phyloP scores from a whole-genome alignment of 495 filamentous ascomycete genomes.

The Neurospora tetraspora region DNA sequence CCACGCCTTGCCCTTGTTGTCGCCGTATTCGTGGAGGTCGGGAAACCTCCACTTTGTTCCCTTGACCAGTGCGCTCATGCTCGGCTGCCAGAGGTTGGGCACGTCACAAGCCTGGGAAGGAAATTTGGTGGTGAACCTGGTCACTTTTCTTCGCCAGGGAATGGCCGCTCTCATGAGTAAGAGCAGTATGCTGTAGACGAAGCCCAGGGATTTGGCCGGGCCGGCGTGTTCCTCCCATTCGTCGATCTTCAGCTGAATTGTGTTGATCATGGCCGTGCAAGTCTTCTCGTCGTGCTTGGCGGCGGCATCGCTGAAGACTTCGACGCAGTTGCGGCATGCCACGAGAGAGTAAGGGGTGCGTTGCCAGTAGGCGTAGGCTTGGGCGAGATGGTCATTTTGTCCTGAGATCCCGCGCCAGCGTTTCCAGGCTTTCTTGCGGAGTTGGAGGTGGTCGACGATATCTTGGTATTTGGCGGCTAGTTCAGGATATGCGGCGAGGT shows the following conservation, averaged over 20 bases:
- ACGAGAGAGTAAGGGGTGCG: background rate
- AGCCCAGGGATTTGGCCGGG: background rate
- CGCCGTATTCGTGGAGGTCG: background rate
- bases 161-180: background rate
- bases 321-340: background rate
- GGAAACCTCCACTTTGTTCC: background rate
- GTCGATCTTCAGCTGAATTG: background rate
- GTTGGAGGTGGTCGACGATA: background rate
- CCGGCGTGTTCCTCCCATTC: background rate
- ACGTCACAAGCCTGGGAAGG: background rate
- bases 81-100: background rate
- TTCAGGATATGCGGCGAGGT: background rate
- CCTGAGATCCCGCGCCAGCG: background rate
- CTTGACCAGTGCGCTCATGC: background rate
- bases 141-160: background rate
- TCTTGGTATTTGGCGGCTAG: background rate
- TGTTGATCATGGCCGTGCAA: background rate
- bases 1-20: background rate
- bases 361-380: background rate
- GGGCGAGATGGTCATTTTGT: background rate
- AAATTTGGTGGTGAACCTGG: background rate
- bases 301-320: background rate
- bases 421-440: background rate
- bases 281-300: background rate
- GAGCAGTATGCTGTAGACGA: background rate